Base-by-base conservation (phyloP, 768 basidiomycete genomes). In the Suillus cothurnatus region DNA sequence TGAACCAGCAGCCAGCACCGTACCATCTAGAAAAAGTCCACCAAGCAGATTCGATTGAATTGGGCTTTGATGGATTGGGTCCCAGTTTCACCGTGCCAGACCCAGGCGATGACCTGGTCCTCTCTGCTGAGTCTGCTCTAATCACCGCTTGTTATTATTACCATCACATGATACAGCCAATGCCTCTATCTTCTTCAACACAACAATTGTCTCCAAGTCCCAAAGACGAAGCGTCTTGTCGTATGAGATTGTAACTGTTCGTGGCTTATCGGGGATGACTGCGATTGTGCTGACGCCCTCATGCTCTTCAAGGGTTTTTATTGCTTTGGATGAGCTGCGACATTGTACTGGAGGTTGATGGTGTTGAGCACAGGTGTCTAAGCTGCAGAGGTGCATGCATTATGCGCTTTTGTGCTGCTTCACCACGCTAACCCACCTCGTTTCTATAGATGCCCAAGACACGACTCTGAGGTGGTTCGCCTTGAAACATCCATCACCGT, bases 41-140 rank as follows among this genome's bases (percentile, higher is more conserved):
- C 0, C 39, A 1, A 39, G 39, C 0, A 1, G 15, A 17, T 17
- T 6, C 2, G 0, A 6, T 17, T 6, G 15, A 15, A 39, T 4
- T 17, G 39, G 15, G 39, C 39, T 12, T 39, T 17, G 38, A 39
- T 39, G 15, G 38, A 4, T 15, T 36, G 19, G 21, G 9, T 21
- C 8, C 41, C 41, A 21, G 43, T 21, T 21, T 43, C 43, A 4
- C 43, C 43, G 4, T 43, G 21, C 43, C 43, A 43, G 43, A 9
- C 43, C 43, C 43, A 43, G 43, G 21, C 43, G 21, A 43, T 43
- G 43, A 43, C n/a, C n/a, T n/a, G n/a, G n/a, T n/a, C n/a, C n/a
- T n/a, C n/a, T n/a, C n/a, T n/a, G n/a, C n/a, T n/a, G n/a, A n/a
- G n/a, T n/a, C n/a, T n/a, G 2, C 0, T 43, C 9, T 43, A 0